Conservation (phyloP, 2,329 filamentous ascomycete genomes). For the Claviceps sp. region DNA sequence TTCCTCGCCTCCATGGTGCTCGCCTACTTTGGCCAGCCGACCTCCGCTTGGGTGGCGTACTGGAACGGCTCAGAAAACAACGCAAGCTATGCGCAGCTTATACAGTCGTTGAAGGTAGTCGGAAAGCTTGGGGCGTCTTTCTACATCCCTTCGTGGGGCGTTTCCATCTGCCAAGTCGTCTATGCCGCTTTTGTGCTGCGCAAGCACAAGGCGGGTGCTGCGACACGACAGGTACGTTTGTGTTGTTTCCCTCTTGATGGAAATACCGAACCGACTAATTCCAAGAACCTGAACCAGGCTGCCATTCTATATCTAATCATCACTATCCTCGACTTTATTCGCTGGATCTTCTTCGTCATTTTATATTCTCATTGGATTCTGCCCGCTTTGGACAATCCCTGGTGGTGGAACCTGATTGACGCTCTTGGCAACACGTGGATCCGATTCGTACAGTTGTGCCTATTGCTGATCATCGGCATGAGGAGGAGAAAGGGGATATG, state of each 20-base stretch:
- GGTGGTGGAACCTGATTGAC: constrained; percentile 6
- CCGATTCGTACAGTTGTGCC: constrained; percentile 1
- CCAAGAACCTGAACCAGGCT: neutral
- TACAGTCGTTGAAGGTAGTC: constrained; percentile 4
- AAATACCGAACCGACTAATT: too few relatives aligned
- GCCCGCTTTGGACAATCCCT: constrained; percentile 1
- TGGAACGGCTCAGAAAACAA: constrained; percentile 6
- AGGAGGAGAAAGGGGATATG: constrained; percentile 5
- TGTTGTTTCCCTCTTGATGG: neutral
- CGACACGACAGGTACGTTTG: constrained; percentile 4
- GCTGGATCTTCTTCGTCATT: constrained; percentile 5
- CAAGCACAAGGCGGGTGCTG: constrained; percentile 4
- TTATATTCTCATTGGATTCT: constrained; percentile 6
- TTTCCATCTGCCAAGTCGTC: constrained; percentile 3
- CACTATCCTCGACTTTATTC: constrained; percentile 3
- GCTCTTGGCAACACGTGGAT: constrained; percentile 6
- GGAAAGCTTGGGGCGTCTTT: constrained; percentile 5
- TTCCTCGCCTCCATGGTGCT: neutral
- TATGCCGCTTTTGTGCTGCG: constrained; percentile 6
- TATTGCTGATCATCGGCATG: constrained; percentile 6
- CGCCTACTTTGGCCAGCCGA: constrained; percentile 7
- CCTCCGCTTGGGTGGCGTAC: constrained; percentile 4
- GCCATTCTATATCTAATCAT: constrained; percentile 4
- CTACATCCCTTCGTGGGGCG: constrained; percentile 5
- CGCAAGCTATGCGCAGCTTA: constrained; percentile 6